A percentile compares a stretch with the other conserved stretches of the same genome.
Evolutionary conservation across 1,284 basidiomycete species (phyloP).

Genomic region (Polyporus tsugae): DNA sequence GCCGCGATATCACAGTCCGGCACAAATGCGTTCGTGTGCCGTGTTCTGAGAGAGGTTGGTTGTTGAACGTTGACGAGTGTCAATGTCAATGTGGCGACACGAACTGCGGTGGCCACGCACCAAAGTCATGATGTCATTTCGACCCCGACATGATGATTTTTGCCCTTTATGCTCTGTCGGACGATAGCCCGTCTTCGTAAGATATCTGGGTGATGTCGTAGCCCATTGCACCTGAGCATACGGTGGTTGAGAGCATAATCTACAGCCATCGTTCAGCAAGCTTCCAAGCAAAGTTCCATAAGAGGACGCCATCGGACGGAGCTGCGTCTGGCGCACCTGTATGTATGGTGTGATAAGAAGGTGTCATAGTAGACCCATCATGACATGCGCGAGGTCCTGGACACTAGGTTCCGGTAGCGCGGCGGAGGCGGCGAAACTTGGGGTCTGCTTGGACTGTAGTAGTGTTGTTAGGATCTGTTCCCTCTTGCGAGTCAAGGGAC

Average conservation of each 20-base stretch:
- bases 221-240: neutral
- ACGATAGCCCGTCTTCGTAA: neutral
- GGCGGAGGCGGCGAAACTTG: neutral
- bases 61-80: neutral
- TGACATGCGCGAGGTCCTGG: constrained; percentile 24
- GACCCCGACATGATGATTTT: neutral
- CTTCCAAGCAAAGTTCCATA: neutral
- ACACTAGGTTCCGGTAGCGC: constrained; percentile 7
- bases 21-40: too few species aligned
- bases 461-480: neutral
- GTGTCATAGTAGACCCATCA: constrained; percentile 12
- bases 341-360: too few species aligned
- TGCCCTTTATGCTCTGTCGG: neutral
- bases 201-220: neutral
- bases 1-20: too few species aligned
- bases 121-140: neutral
- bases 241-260: neutral
- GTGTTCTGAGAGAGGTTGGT: neutral
- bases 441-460: neutral
- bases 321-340: neutral
- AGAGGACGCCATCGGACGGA: neutral
- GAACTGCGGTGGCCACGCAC: neutral
- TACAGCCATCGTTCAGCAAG: neutral
- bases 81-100: neutral
- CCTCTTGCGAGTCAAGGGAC: neutral